Evolutionary conservation across 2,329 filamentous ascomycete species (phyloP), one percentile per base, ranked within the genome.

Genomic region (Trichoderma sp.): DNA sequence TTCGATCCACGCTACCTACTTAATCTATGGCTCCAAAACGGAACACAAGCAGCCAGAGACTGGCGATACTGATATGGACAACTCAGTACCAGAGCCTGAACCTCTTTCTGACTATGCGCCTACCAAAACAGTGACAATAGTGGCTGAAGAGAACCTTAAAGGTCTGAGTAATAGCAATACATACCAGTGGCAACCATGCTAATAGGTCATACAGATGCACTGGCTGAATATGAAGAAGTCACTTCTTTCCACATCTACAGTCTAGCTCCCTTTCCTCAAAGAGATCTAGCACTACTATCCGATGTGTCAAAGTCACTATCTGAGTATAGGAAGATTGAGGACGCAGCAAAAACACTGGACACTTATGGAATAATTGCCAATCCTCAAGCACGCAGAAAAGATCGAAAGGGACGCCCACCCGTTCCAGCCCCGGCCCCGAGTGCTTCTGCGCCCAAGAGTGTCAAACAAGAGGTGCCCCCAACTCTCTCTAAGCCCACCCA

Each of bases 1-100:
- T 26, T 91, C 90, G 30, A 85, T 98, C n/a, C 89, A 97, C 82
- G 96, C 95, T 58, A 98, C 94, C n/a, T 99, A 98, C 81, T 84
- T 98, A 63, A 79, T 99, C 59, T 92, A 91, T 65, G 96, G 95
- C 50, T 88, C 84, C 26, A 92, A 88, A 77, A 85, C 81, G 68
- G 77, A 77, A 6, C 78, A 79, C 20, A 80, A 81, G 15, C 75
- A 73, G 1, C 77, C 81, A 28, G 82, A 85, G 43, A 86, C 91
- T 76, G 88, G 84, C n/a, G 91, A 92, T 67, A 88, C 94, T 71
- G 89, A 91, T 58, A 91, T 93, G 82, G 87, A 85, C 63, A 91
- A 90, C 81, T 92, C 92, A 7, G 85, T 88, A 78, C 87, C 88
- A 17, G 86, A 89, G 7, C 71, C 76, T 11, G 78, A 79, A 7